A percentile compares a stretch with the other conserved stretches of the same genome.
phyloP scores from a whole-genome alignment of 2,329 filamentous ascomycete species.

The Coniochaeta sp. region DNA sequence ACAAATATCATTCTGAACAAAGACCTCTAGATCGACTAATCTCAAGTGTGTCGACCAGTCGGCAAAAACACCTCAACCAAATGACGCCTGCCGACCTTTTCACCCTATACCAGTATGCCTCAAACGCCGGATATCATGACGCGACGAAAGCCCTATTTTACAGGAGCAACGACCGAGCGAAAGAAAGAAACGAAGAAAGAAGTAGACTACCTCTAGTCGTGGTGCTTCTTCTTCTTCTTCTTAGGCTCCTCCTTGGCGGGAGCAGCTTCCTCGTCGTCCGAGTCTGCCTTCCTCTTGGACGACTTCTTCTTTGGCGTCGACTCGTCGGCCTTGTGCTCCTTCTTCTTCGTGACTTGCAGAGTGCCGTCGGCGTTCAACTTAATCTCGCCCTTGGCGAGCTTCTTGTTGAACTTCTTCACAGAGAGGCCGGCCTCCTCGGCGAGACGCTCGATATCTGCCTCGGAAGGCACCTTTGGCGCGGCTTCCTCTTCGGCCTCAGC shows the following conservation, averaged over 20 bases:
- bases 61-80: background rate
- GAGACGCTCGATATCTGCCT: constrained; percentile 49
- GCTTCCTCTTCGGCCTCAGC: constrained; percentile 6
- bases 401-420: constrained; percentile 70
- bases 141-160: background rate
- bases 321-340: constrained; percentile 64
- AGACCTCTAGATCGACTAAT: background rate
- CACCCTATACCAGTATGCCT: background rate
- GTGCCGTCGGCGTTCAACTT: constrained; percentile 57
- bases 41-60: background rate
- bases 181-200: background rate
- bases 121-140: constrained; percentile 4
- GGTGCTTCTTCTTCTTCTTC: constrained; percentile 32
- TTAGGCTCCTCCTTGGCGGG: constrained; percentile 50
- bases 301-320: constrained; percentile 37
- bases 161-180: constrained; percentile 1
- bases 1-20: background rate
- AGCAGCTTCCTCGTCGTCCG: constrained; percentile 59
- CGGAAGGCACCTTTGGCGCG: constrained; percentile 27
- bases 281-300: constrained; percentile 66
- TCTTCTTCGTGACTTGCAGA: constrained; percentile 58
- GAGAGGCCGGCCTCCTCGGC: constrained; percentile 63
- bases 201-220: background rate
- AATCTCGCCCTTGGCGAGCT: constrained; percentile 70
- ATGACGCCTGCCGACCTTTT: background rate